Evolutionary conservation across 306 rosid species (phyloP).

Genomic region (Mucuna pruriens): DNA sequence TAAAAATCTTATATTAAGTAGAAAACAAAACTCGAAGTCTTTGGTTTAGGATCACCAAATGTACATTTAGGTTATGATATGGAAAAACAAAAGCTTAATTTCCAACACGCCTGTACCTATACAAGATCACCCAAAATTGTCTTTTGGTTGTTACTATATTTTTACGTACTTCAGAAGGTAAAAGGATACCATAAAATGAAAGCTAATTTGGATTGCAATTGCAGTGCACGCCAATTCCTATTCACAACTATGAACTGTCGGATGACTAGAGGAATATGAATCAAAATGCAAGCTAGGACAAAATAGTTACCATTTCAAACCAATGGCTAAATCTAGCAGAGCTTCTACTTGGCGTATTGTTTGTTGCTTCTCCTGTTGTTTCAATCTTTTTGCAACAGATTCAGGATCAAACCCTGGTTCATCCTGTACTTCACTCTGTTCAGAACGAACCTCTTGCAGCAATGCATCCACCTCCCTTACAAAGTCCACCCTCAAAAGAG

Average conservation of each 20-base stretch:
- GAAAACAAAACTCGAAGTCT: too few relatives aligned
- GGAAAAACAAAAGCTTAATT: neutral
- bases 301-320: slow-evolving; percentile 68
- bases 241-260: neutral
- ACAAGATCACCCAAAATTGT: neutral
- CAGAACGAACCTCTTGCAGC: slow-evolving; percentile 74
- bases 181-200: slow-evolving; percentile 6
- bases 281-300: slow-evolving; percentile 15
- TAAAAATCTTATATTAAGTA: too few relatives aligned
- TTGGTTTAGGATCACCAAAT: neutral
- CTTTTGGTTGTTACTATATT: neutral
- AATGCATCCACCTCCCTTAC: slow-evolving; percentile 88
- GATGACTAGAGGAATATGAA: slow-evolving; percentile 17
- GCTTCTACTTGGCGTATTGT: slow-evolving; percentile 77
- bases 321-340: slow-evolving; percentile 73
- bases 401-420: slow-evolving; percentile 66
- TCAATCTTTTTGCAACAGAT: slow-evolving; percentile 81
- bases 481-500: slow-evolving; percentile 83
- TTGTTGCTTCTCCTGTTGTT: slow-evolving; percentile 86
- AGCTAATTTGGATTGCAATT: slow-evolving; percentile 24
- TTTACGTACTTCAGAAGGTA: neutral
- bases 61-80: neutral
- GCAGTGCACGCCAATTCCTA: slow-evolving; percentile 15
- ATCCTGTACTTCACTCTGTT: slow-evolving; percentile 45
- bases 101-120: neutral